Percentiles rank a stretch among this genome's conserved stretches.
These are phyloP conservation scores for Pseudogymnoascus sp. DNA, from an alignment of 2,329 filamentous ascomycete genomes.

Conservation along the genomic window DNA sequence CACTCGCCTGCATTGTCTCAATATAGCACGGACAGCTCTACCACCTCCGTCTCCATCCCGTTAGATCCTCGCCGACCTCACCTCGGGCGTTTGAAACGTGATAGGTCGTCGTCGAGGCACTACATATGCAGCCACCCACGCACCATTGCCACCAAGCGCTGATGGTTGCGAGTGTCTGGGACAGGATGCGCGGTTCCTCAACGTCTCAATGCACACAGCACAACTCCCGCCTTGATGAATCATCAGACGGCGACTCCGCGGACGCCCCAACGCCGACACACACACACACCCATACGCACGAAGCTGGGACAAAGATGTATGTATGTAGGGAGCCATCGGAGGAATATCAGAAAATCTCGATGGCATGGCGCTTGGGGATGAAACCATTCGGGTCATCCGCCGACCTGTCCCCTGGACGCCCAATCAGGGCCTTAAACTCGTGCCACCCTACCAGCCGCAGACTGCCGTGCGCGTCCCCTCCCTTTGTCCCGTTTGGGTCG, in stretches of 20 bases:
- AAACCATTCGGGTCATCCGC: conserved; percentile 4
- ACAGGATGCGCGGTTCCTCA: background rate
- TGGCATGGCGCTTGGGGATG: background rate
- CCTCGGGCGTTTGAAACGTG: background rate
- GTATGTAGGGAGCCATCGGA: background rate
- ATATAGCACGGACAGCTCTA: background rate
- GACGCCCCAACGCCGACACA: too few species aligned
- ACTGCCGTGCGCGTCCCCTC: conserved; percentile 3
- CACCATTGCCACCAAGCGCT: conserved; percentile 6
- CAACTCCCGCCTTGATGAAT: background rate
- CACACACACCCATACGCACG: too few species aligned
- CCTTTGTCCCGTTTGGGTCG: background rate
- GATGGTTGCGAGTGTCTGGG: background rate
- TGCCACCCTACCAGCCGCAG: conserved; percentile 5
- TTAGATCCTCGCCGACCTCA: background rate
- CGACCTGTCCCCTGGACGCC: background rate
- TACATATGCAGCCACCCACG: conserved; percentile 8
- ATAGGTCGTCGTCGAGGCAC: background rate
- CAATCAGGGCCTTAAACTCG: conserved; percentile 9
- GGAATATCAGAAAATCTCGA: background rate
- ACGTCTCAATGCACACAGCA: background rate
- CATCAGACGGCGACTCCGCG: background rate
- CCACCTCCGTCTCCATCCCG: background rate
- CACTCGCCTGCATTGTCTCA: background rate
- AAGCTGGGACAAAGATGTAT: too few species aligned